A percentile compares a stretch with the other conserved stretches of the same genome.
Evolutionary conservation across 2,329 filamentous ascomycete genomes (phyloP).

Genomic region (Aspergillus unguis): DNA sequence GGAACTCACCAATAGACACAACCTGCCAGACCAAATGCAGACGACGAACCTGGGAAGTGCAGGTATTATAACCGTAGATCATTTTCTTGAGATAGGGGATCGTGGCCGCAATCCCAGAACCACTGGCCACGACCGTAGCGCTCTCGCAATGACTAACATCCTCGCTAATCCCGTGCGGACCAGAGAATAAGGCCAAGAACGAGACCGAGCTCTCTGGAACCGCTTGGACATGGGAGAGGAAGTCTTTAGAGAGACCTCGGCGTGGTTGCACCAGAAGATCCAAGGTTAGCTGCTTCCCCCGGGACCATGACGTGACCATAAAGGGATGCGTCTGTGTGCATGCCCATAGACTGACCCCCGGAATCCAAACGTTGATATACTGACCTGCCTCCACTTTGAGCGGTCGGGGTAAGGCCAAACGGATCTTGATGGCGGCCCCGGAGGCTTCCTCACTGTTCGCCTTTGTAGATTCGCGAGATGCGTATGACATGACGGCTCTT

Average conservation of each 20-base stretch:
- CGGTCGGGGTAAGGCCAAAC: constrained; percentile 19
- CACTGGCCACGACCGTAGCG: constrained; percentile 33
- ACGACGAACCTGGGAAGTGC: constrained; percentile 22
- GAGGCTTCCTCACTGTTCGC: constrained; percentile 2
- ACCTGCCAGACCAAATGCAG: constrained; percentile 38
- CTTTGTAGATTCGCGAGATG: constrained; percentile 9
- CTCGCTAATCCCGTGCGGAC: constrained; percentile 30
- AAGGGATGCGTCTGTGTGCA: constrained; percentile 27
- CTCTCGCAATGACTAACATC: constrained; percentile 29
- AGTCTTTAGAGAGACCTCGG: constrained; percentile 26
- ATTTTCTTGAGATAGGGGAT: constrained; percentile 38
- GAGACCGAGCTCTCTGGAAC: constrained; percentile 15
- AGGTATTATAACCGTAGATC: constrained; percentile 34
- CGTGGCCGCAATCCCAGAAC: constrained; percentile 30
- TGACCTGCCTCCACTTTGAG: constrained; percentile 25
- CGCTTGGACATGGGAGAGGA: constrained; percentile 18
- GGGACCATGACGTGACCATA: constrained; percentile 27
- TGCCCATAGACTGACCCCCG: constrained; percentile 21
- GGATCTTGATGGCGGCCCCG: constrained; percentile 15
- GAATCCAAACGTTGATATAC: constrained; percentile 31
- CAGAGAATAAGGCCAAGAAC: constrained; percentile 30
- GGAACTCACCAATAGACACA: constrained; percentile 13
- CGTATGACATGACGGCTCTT: constrained; percentile 21
- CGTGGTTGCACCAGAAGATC: constrained; percentile 32
- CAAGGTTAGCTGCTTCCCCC: constrained; percentile 22